phyloP scores from a whole-genome alignment of 2,329 filamentous ascomycete genomes.

The Cladophialophora psammophila region DNA sequence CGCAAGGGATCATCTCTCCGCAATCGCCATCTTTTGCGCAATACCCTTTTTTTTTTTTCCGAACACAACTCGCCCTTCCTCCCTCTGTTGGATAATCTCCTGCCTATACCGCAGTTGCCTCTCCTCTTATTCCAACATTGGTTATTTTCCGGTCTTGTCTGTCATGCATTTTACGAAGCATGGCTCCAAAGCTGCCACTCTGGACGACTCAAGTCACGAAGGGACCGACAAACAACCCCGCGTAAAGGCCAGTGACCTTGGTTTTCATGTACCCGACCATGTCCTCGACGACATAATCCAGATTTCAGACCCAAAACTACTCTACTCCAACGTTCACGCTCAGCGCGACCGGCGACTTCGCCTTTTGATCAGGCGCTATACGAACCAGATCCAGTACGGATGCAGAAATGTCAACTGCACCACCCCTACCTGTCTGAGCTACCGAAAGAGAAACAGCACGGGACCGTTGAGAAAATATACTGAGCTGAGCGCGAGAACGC shows the following conservation, averaged over 20 bases:
- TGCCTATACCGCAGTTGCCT: background rate
- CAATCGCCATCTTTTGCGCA: background rate
- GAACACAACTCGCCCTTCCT: background rate
- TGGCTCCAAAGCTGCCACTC: slow-evolving; percentile 15
- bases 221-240: slow-evolving; percentile 24
- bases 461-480: slow-evolving; percentile 80
- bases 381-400: slow-evolving; percentile 81
- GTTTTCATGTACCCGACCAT: slow-evolving; percentile 30
- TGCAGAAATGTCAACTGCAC: slow-evolving; percentile 73
- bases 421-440: slow-evolving; percentile 82
- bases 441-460: slow-evolving; percentile 71
- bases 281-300: slow-evolving; percentile 33
- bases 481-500: slow-evolving; percentile 77
- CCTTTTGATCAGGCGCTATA: slow-evolving; percentile 58
- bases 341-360: slow-evolving; percentile 40
- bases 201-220: slow-evolving; percentile 30
- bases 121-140: slow-evolving; percentile 1
- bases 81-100: background rate
- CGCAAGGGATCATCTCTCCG: slow-evolving; percentile 13
- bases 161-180: slow-evolving; percentile 36
- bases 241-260: slow-evolving; percentile 29
- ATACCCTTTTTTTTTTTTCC: slow-evolving; percentile 3
- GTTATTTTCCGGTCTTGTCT: background rate
- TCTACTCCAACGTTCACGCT: slow-evolving; percentile 30
- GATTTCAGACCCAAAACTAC: slow-evolving; percentile 27